Evolutionary conservation across 495 filamentous ascomycete species (phyloP).

Genomic region (Neurospora sublineolata): DNA sequence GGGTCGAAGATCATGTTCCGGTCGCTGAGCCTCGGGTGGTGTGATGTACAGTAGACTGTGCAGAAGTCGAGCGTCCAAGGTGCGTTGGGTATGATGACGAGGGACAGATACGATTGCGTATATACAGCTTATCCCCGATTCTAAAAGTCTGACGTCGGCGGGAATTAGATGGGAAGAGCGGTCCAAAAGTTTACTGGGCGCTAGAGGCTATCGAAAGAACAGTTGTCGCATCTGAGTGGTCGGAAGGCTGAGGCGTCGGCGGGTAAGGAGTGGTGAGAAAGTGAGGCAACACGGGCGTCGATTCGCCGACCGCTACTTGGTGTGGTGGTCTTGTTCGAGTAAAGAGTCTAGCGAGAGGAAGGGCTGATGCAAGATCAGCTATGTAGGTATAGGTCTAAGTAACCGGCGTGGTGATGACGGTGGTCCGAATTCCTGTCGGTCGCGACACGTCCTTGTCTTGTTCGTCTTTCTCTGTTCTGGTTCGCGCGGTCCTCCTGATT

Average conservation of each 20-base stretch:
- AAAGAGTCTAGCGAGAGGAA: slow-evolving; percentile 1
- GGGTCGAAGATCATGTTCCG: not conserved
- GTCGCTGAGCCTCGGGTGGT: not conserved
- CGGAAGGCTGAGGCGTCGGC: slow-evolving; percentile 15
- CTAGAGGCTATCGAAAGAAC: slow-evolving; percentile 11
- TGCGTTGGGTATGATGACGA: not conserved
- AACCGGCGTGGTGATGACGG: not conserved
- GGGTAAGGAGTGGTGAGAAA: slow-evolving; percentile 15
- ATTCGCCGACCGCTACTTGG: slow-evolving; percentile 23
- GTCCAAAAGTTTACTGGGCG: slow-evolving; percentile 6
- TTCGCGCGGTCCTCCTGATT: not conserved
- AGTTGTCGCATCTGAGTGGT: slow-evolving; percentile 22
- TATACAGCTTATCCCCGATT: not conserved
- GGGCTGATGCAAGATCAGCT: not conserved
- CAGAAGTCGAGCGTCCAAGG: not conserved
- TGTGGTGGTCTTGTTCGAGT: not conserved
- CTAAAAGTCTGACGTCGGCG: not conserved
- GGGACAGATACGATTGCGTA: not conserved
- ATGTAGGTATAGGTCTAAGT: not conserved
- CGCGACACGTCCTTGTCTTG: not conserved
- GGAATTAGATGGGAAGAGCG: not conserved
- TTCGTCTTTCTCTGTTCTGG: not conserved
- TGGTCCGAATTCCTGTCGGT: not conserved
- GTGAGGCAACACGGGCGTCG: slow-evolving; percentile 11
- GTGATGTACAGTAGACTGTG: not conserved